Evolutionary conservation across 352 stramenopile species (phyloP).

Genomic region (Phytophthora melonis): DNA sequence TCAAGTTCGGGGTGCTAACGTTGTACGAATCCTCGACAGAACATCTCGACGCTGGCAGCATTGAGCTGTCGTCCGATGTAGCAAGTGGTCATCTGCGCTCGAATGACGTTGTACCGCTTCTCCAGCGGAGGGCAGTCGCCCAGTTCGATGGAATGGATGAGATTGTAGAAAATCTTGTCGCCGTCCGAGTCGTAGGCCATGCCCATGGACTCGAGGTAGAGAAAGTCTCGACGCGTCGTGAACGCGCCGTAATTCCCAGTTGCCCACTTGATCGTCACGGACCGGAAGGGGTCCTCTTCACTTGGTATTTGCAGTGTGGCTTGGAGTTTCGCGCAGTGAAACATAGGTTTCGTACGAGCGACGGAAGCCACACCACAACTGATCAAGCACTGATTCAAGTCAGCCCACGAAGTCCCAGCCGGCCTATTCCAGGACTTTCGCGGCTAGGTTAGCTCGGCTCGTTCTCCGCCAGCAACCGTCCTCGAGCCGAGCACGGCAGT

Average conservation of each 20-base stretch:
- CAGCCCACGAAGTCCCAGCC: too few species aligned
- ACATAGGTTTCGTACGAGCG: too few species aligned
- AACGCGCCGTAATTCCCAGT: slow-evolving; percentile 39
- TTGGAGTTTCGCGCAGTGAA: too few species aligned
- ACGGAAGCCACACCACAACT: too few species aligned
- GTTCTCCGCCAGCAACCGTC: too few species aligned
- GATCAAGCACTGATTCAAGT: too few species aligned
- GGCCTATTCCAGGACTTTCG: too few species aligned
- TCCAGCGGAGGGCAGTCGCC: slow-evolving; percentile 31
- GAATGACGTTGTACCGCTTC: slow-evolving; percentile 41
- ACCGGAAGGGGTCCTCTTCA: slow-evolving; percentile 52
- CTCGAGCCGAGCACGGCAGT: too few species aligned
- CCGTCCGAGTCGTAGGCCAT: slow-evolving; percentile 45
- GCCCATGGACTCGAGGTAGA: slow-evolving; percentile 52
- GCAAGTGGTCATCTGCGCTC: slow-evolving; percentile 50
- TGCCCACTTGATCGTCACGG: slow-evolving; percentile 49
- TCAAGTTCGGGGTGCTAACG: too few species aligned
- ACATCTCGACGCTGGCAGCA: slow-evolving; percentile 53
- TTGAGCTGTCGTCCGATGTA: slow-evolving; percentile 52
- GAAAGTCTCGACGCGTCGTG: slow-evolving; percentile 41
- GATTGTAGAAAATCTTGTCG: slow-evolving; percentile 45
- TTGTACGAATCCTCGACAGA: slow-evolving; percentile 59
- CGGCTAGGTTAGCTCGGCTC: too few species aligned
- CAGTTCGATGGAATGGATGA: slow-evolving; percentile 55
- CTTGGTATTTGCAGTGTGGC: slow-evolving; percentile 42